Percentiles rank a stretch among this genome's conserved stretches.
Evolutionary conservation across 2,329 filamentous ascomycete species (phyloP).

Genomic region (Sporothrix schenckii): DNA sequence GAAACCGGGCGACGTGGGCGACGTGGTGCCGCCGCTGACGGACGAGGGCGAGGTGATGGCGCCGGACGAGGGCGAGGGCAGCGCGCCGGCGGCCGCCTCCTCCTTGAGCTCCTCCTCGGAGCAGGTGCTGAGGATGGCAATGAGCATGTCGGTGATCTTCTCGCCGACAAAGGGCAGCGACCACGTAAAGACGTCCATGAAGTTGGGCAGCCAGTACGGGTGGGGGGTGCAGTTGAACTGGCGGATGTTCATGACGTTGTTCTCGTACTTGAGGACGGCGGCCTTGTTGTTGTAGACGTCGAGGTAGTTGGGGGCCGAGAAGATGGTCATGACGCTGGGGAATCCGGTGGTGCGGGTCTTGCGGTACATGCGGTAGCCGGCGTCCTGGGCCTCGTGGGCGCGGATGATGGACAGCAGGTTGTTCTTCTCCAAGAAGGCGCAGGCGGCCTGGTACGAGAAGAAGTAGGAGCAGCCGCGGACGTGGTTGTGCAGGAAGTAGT

Average conservation of each 20-base stretch:
- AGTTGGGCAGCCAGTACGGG: slow-evolving; percentile 99
- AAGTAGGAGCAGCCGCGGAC: slow-evolving; percentile 99
- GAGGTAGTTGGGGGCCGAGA: slow-evolving; percentile 97
- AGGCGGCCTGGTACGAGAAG: slow-evolving; percentile 97
- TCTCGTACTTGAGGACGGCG: slow-evolving; percentile 97
- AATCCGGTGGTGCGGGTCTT: slow-evolving; percentile 98
- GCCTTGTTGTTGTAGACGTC: slow-evolving; percentile 99
- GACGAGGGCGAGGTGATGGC: slow-evolving; percentile 55
- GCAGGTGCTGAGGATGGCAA: slow-evolving; percentile 96
- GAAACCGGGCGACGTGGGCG: slow-evolving; percentile 41
- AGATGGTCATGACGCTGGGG: slow-evolving; percentile 99
- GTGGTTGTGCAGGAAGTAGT: slow-evolving; percentile 98
- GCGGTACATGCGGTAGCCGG: slow-evolving; percentile 97
- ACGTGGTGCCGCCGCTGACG: slow-evolving; percentile 30
- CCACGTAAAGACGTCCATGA: slow-evolving; percentile 99
- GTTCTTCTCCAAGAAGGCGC: slow-evolving; percentile 98
- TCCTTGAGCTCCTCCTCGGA: slow-evolving; percentile 98
- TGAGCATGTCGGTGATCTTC: slow-evolving; percentile 99
- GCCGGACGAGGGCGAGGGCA: slow-evolving; percentile 73
- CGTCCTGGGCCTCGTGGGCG: slow-evolving; percentile 97
- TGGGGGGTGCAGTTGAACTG: slow-evolving; percentile 99
- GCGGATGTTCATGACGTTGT: slow-evolving; percentile 99
- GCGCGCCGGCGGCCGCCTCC: slow-evolving; percentile 72
- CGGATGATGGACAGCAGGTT: slow-evolving; percentile 96
- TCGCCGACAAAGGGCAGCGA: slow-evolving; percentile 97